Conservation (phyloP, 139 green algal species). For the Limnomonas spitsbergensis region DNA sequence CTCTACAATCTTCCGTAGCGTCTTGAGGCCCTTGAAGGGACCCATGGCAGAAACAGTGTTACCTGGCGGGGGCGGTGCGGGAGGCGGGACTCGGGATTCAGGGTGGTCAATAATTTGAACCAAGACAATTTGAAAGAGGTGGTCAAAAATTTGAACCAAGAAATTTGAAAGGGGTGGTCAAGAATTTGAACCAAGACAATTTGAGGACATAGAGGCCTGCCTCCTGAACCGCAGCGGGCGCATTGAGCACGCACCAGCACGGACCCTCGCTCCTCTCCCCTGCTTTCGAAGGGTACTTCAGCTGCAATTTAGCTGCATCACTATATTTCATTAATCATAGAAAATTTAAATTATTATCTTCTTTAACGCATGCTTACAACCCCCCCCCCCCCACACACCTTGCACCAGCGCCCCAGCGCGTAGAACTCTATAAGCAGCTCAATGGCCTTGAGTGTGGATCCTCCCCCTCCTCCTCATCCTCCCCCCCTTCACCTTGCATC, state of each 20-base stretch:
- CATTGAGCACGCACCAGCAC: no score
- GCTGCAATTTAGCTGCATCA: no score
- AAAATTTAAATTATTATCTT: no score
- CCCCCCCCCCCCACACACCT: not conserved
- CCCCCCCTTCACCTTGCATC: no score
- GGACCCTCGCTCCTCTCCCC: no score
- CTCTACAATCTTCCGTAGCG: conserved; percentile 89
- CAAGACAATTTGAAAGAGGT: not conserved
- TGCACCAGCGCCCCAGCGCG: conserved; percentile 80
- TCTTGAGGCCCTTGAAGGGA: conserved; percentile 89
- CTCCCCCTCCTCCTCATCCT: conserved; percentile 95
- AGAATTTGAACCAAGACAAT: not conserved
- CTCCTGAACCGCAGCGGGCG: no score
- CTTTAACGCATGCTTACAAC: no score
- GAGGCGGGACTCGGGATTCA: not conserved
- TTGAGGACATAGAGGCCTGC: no score
- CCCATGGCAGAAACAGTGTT: conserved; percentile 98
- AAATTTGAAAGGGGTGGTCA: not conserved
- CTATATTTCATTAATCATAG: no score
- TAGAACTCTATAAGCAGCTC: conserved; percentile 98
- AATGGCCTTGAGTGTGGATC: conserved; percentile 95
- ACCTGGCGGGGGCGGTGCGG: conserved; percentile 34
- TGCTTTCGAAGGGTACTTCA: no score
- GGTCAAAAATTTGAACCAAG: conserved; percentile 1
- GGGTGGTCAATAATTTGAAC: not conserved